Evolutionary conservation across 2,329 filamentous ascomycete species (phyloP).

Genomic region (Intubia oerlemansii): DNA sequence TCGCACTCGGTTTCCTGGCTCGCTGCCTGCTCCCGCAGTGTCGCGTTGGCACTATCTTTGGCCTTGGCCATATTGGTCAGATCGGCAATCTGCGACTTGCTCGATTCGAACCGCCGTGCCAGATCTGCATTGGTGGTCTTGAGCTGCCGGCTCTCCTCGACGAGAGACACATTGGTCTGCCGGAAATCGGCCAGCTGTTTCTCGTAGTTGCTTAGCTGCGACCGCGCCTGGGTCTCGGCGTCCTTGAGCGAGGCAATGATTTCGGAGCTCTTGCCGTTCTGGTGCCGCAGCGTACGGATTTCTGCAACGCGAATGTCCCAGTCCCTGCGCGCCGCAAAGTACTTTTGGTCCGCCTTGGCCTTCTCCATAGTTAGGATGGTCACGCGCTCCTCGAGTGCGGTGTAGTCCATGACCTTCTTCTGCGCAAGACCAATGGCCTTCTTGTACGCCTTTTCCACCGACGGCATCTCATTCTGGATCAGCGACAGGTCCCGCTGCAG

Average conservation of each 20-base stretch:
- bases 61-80: conserved; percentile 51
- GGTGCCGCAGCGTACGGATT: conserved; percentile 54
- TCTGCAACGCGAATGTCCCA: conserved; percentile 72
- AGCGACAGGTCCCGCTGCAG: conserved; percentile 63
- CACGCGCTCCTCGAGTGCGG: conserved; percentile 57
- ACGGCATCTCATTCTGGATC: conserved; percentile 70
- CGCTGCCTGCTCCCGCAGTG: conserved; percentile 33
- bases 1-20: conserved; percentile 57
- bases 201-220: conserved; percentile 63
- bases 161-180: conserved; percentile 51
- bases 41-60: conserved; percentile 43
- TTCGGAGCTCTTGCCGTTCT: conserved; percentile 79
- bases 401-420: conserved; percentile 67
- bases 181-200: conserved; percentile 75
- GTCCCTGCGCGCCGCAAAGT: conserved; percentile 86
- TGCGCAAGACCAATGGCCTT: conserved; percentile 68
- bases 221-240: conserved; percentile 55
- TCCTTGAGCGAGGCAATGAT: conserved; percentile 90
- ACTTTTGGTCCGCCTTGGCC: conserved; percentile 92
- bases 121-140: conserved; percentile 54
- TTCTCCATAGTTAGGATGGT: conserved; percentile 65
- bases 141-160: conserved; percentile 51
- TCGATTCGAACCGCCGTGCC: conserved; percentile 44
- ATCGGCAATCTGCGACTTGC: conserved; percentile 57
- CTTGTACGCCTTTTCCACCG: conserved; percentile 79